Evolutionary conservation across 192 early-diverging fungal species (phyloP).

Genomic region (Thamnidium elegans): DNA sequence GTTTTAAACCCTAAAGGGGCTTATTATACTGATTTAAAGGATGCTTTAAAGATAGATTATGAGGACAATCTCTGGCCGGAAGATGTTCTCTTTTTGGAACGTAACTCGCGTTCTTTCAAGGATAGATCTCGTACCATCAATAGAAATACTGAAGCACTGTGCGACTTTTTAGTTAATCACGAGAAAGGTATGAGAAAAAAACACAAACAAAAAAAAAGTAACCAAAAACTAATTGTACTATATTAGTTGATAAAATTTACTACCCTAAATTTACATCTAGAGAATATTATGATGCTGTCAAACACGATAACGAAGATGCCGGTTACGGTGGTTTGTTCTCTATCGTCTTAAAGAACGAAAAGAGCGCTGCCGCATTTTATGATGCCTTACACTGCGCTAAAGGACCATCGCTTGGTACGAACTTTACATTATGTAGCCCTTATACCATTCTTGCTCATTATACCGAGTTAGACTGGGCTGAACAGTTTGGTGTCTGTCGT

Average conservation of each 20-base stretch:
- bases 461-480: conserved; percentile 92
- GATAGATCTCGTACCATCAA: conserved; percentile 75
- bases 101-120: conserved; percentile 88
- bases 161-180: conserved; percentile 63
- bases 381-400: conserved; percentile 81
- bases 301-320: conserved; percentile 43
- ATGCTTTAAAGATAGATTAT: conserved; percentile 55
- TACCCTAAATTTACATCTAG: conserved; percentile 82
- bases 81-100: conserved; percentile 93
- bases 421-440: conserved; percentile 92
- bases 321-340: conserved; percentile 93
- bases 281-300: conserved; percentile 67
- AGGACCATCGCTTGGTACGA: conserved; percentile 94
- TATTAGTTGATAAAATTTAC: conserved; percentile 65
- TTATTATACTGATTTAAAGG: conserved; percentile 55
- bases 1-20: conserved; percentile 71
- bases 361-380: conserved; percentile 69
- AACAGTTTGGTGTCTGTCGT: conserved; percentile 68
- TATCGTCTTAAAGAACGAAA: conserved; percentile 60
- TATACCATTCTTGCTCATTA: conserved; percentile 97
- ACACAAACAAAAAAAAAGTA: neutral
- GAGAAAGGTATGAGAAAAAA: conserved; percentile 58
- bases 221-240: neutral
- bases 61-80: conserved; percentile 88
- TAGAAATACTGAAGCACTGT: conserved; percentile 73